Evolutionary conservation across 2,329 filamentous ascomycete species (phyloP).

Genomic region (Fusarium sacchari): DNA sequence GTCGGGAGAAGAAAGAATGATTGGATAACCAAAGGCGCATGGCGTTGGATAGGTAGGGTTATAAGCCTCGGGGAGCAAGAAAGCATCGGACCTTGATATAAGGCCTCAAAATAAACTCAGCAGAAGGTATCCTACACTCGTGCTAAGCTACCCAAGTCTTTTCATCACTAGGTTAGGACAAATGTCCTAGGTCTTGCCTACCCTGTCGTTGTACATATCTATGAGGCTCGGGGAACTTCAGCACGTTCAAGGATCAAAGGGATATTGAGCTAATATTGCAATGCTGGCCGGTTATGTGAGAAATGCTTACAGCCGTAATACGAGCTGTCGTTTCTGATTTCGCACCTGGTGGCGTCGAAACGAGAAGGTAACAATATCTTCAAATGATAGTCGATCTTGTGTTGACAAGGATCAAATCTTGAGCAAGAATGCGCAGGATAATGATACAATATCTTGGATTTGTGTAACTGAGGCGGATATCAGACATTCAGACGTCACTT

Average conservation of each 20-base stretch:
- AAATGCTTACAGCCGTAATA: not conserved
- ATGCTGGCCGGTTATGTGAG: not conserved
- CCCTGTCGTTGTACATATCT: not conserved
- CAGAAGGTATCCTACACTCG: not conserved
- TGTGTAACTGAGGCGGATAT: conserved; percentile 14
- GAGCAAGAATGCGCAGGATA: conserved; percentile 39
- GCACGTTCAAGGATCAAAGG: not conserved
- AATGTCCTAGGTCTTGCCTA: not conserved
- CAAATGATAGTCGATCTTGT: not conserved
- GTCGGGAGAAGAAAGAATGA: conserved; percentile 32
- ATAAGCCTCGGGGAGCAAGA: not conserved
- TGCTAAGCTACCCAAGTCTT: not conserved
- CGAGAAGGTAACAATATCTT: not conserved
- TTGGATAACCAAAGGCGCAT: not conserved
- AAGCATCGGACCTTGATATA: not conserved
- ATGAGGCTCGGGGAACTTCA: not conserved
- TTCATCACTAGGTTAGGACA: not conserved
- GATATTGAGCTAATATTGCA: not conserved
- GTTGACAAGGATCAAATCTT: conserved; percentile 5
- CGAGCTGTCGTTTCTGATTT: not conserved
- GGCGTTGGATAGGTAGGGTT: not conserved
- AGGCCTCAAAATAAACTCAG: not conserved
- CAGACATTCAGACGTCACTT: conserved; percentile 24
- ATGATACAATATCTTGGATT: conserved; percentile 15
- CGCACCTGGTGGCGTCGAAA: not conserved